Base-by-base conservation (phyloP, 1,284 basidiomycete species). In the Psilocybe mexicana region DNA sequence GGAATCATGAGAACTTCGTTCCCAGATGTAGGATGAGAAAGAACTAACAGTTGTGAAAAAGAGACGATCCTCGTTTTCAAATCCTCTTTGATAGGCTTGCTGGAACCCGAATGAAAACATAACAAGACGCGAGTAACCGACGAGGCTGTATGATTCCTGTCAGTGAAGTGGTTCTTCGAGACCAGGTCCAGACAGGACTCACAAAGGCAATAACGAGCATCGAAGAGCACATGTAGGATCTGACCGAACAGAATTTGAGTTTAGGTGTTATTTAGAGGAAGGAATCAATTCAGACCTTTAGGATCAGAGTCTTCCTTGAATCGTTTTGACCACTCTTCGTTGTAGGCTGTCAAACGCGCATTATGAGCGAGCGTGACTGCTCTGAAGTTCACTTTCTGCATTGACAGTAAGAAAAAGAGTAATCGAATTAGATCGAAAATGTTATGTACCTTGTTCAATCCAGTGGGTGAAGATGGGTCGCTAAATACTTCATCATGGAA, bases 31-130 rank as follows among this genome's bases (percentile, higher is more conserved):
- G 42, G 24, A 3, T 6, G 6, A 51, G 8, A 43, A 48, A 12
- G 8, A 14, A 54, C 70, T n/a, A 54, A 87, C 90, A 78, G 85
- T 88, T 50, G 78, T 81, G 61, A 92, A 84, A 68, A 90, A 88
- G 18, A 90, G 67, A 33, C 84, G 73, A 66, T 91, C 88, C 1
- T 79, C 79, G 1, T 77, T 70, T 60, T 85, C 77, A 40, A 90
- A 79, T 0, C 90, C 90, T 6, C 86, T 80, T 62, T 86, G 82
- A 70, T 85, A 91, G 0, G 90, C 89, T 63, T 92, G 85, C 65
- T 93, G 90, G 74, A 92, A 92, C 2, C 88, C 90, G 64, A 93
- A 92, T 0, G 90, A 92, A 67, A 84, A 91, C 87, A 92, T 90
- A 43, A 93, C 90, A 7, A 93, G 80, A n/a, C 90, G 80, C 25